These are phyloP conservation scores for Tetragonia tetragonoides DNA, from an alignment of 148 eudicot species.

Conservation along the genomic window DNA sequence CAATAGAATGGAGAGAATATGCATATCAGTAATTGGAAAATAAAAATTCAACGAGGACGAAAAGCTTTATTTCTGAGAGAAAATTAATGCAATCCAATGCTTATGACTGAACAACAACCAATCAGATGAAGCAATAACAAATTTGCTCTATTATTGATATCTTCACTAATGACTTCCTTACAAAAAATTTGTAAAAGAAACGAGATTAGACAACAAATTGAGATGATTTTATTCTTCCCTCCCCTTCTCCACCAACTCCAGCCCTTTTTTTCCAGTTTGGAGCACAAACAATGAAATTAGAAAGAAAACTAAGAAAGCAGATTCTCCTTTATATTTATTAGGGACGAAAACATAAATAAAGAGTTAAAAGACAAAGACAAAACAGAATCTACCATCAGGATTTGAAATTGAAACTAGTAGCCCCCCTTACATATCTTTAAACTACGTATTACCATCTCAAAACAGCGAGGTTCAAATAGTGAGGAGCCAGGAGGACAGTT, in stretches of 20 bases:
- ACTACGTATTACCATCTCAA: constrained; percentile 9
- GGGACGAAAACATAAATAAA: background rate
- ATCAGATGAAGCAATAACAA: background rate
- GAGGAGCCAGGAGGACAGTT: background rate
- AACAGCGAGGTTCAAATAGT: background rate
- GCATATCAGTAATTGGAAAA: background rate
- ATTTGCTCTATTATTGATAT: background rate
- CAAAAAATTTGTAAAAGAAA: background rate
- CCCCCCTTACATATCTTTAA: background rate
- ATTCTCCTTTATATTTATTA: background rate
- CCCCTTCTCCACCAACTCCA: background rate
- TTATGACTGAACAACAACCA: background rate
- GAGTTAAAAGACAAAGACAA: background rate
- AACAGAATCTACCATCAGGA: background rate
- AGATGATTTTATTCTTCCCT: background rate
- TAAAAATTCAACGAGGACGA: background rate
- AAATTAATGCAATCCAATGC: background rate
- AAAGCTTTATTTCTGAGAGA: background rate
- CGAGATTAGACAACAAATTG: background rate
- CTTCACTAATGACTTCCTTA: background rate
- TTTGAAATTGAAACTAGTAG: background rate
- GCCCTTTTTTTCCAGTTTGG: background rate
- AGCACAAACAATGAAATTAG: background rate
- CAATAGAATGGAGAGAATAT: background rate
- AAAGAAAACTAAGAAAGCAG: background rate